Percentiles rank a stretch among this genome's conserved stretches.
phyloP scores from a whole-genome alignment of 441 rosid species.

The Geranium incanum region DNA sequence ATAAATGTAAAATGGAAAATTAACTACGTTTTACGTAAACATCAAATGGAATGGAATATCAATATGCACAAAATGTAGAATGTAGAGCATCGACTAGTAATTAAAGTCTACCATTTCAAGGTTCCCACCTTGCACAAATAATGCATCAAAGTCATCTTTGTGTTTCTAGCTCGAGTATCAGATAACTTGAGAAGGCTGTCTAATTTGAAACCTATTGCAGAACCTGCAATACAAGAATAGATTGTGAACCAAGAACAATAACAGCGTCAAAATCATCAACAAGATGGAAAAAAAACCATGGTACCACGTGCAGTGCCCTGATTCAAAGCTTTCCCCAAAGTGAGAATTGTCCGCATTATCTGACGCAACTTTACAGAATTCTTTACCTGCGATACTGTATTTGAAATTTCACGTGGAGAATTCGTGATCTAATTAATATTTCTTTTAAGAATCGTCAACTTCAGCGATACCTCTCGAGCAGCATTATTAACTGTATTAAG shows the following conservation, averaged over 20 bases:
- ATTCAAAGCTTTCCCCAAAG: constrained; percentile 91
- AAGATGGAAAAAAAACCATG: neutral
- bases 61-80: too few species aligned
- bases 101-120: neutral
- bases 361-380: constrained; percentile 85
- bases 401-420: constrained; percentile 18
- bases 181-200: constrained; percentile 9
- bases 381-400: constrained; percentile 54
- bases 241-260: constrained; percentile 6
- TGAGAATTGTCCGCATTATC: constrained; percentile 93
- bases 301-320: constrained; percentile 97
- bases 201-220: constrained; percentile 4
- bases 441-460: constrained; percentile 11
- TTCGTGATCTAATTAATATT: constrained; percentile 9
- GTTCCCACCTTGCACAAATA: constrained; percentile 3
- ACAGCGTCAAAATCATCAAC: neutral
- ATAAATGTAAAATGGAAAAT: constrained; percentile 16
- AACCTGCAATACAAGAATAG: constrained; percentile 26
- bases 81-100: neutral
- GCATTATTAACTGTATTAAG: constrained; percentile 64
- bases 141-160: neutral
- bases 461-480: constrained; percentile 58
- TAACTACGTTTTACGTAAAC: constrained; percentile 1
- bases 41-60: neutral
- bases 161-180: constrained; percentile 6